phyloP scores from a whole-genome alignment of 78 protist genomes.

The Dictyostelium purpureum region DNA sequence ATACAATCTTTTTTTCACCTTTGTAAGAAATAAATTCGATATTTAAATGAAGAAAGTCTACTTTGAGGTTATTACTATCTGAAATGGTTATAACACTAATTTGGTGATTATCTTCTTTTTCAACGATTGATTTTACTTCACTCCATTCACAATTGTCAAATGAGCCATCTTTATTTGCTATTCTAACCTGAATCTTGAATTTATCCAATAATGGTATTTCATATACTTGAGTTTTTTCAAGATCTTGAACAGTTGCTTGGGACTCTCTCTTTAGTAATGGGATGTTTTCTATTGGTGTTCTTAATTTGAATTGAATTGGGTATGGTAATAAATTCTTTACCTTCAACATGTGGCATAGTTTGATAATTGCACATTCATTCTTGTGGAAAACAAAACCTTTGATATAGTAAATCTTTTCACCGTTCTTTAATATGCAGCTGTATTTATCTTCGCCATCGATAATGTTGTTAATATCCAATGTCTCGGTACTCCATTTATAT shows the following conservation, averaged over 20 bases:
- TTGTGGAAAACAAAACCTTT: conserved; percentile 11
- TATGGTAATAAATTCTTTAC: conserved; percentile 44
- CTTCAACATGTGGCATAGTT: conserved; percentile 40
- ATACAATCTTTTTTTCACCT: conserved; percentile 22
- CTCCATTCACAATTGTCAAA: conserved; percentile 27
- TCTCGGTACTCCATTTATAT: conserved; percentile 45
- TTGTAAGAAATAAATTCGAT: conserved; percentile 19
- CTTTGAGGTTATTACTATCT: background rate
- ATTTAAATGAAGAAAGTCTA: conserved; percentile 21
- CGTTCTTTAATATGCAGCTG: background rate
- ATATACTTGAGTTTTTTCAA: conserved; percentile 25
- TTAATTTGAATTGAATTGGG: conserved; percentile 37
- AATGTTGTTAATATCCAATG: conserved; percentile 18
- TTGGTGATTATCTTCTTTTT: background rate
- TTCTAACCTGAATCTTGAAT: conserved; percentile 19
- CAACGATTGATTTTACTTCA: conserved; percentile 15
- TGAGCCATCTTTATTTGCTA: background rate
- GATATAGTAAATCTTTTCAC: conserved; percentile 1
- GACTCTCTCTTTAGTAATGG: background rate
- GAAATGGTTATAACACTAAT: background rate
- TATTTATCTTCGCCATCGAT: background rate
- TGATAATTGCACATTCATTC: conserved; percentile 13
- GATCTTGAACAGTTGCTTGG: background rate
- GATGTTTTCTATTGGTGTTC: background rate
- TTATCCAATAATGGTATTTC: conserved; percentile 27